Conservation (phyloP, 2,329 filamentous ascomycete species). For the Aspergillus transmontanensis region DNA sequence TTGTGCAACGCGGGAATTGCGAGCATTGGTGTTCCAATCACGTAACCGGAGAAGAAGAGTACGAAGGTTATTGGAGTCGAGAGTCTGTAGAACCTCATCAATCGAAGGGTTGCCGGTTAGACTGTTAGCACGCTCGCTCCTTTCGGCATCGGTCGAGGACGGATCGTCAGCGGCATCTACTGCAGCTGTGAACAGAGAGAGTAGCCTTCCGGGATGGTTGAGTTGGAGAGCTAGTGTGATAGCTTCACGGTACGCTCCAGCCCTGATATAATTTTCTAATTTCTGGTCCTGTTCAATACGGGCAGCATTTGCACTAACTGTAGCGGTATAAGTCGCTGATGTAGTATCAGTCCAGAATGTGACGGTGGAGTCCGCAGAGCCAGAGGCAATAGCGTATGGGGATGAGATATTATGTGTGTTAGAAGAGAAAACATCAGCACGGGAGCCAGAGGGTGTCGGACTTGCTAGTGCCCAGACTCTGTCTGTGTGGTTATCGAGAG, state of each 20-base stretch:
- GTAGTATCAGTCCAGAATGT: conserved; percentile 97
- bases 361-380: conserved; percentile 87
- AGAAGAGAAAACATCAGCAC: conserved; percentile 32
- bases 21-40: conserved; percentile 97
- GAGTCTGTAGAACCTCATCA: conserved; percentile 76
- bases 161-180: conserved; percentile 70
- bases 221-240: conserved; percentile 90
- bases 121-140: conserved; percentile 31
- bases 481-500: conserved; percentile 95
- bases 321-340: conserved; percentile 72
- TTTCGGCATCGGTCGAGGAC: conserved; percentile 35
- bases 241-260: conserved; percentile 86
- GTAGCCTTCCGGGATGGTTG: conserved; percentile 86
- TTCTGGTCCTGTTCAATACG: conserved; percentile 93
- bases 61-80: conserved; percentile 86
- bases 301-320: conserved; percentile 72
- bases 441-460: conserved; percentile 48
- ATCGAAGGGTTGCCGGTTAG: conserved; percentile 59
- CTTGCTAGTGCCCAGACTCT: conserved; percentile 89
- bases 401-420: conserved; percentile 35
- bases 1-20: conserved; percentile 83
- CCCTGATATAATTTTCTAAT: conserved; percentile 87
- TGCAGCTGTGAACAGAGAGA: conserved; percentile 80
- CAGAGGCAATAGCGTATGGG: conserved; percentile 78
- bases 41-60: conserved; percentile 77